Evolutionary conservation across 2,329 filamentous ascomycete species (phyloP).

Genomic region (Dothidotthia symphoricarpi): DNA sequence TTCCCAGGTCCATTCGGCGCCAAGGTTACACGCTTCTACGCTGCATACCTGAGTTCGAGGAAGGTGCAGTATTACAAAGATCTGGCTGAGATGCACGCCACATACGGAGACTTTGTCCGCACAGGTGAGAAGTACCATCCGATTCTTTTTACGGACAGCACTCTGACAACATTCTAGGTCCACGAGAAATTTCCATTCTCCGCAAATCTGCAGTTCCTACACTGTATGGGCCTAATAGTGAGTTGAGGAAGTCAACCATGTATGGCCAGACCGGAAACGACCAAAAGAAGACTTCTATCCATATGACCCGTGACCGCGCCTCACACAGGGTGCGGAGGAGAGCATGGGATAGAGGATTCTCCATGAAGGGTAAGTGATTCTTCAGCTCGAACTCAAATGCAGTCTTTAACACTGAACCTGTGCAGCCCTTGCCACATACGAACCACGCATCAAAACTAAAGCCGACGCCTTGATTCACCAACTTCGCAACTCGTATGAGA

Average conservation of each 20-base stretch:
- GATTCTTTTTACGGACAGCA: slow-evolving; percentile 1
- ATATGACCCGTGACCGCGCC: slow-evolving; percentile 25
- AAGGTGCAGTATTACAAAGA: slow-evolving; percentile 31
- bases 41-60: slow-evolving; percentile 24
- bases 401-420: not conserved
- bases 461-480: slow-evolving; percentile 21
- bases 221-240: slow-evolving; percentile 23
- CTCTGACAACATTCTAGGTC: slow-evolving; percentile 3
- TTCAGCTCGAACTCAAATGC: too few species aligned
- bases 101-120: slow-evolving; percentile 39
- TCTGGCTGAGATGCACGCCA: slow-evolving; percentile 25
- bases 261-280: slow-evolving; percentile 26
- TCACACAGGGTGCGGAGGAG: slow-evolving; percentile 20
- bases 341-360: slow-evolving; percentile 31
- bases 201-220: slow-evolving; percentile 19
- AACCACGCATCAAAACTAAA: slow-evolving; percentile 26
- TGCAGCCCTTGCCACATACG: slow-evolving; percentile 22
- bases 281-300: slow-evolving; percentile 18
- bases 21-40: slow-evolving; percentile 30
- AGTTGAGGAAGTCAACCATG: slow-evolving; percentile 28
- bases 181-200: slow-evolving; percentile 25
- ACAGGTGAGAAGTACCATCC: slow-evolving; percentile 24
- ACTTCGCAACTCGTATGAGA: slow-evolving; percentile 10
- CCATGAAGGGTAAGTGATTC: slow-evolving; percentile 20
- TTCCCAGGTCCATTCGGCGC: slow-evolving; percentile 26